These are phyloP conservation scores for Herpotrichia juniperi DNA, from an alignment of 2,329 filamentous ascomycete species.

Conservation along the genomic window DNA sequence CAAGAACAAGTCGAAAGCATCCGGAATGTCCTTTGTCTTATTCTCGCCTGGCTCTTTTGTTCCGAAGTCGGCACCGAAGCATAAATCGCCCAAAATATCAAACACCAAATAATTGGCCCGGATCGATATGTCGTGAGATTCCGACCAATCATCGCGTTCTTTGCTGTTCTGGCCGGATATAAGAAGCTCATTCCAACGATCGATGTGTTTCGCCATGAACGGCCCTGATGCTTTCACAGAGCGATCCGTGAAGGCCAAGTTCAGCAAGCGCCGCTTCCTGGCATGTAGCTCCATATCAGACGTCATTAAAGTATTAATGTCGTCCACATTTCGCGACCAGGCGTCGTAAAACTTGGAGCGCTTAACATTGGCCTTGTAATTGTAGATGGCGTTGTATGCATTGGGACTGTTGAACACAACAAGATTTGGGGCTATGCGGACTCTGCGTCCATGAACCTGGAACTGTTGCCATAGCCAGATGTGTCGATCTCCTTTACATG, in stretches of 20 bases:
- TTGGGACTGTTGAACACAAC: conserved; percentile 73
- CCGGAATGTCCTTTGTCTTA: conserved; percentile 13
- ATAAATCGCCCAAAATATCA: conserved; percentile 53
- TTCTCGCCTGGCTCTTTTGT: conserved; percentile 35
- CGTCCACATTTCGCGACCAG: conserved; percentile 11
- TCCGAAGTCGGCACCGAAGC: conserved; percentile 41
- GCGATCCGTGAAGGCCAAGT: conserved; percentile 19
- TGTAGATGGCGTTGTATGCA: conserved; percentile 20
- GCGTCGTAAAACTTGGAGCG: conserved; percentile 19
- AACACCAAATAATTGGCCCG: conserved; percentile 37
- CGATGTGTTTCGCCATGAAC: conserved; percentile 16
- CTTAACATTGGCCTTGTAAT: conserved; percentile 9
- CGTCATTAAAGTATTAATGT: conserved; percentile 8
- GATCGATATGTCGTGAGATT: conserved; percentile 6
- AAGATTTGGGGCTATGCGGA: conserved; percentile 19
- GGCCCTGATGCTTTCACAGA: conserved; percentile 9
- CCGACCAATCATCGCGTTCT: conserved; percentile 6
- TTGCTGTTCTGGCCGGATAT: background rate
- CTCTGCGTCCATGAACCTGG: conserved; percentile 18
- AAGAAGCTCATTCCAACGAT: conserved; percentile 19
- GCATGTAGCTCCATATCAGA: conserved; percentile 11
- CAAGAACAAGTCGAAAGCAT: too few relatives aligned
- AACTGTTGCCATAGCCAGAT: conserved; percentile 17
- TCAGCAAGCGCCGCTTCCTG: conserved; percentile 13
- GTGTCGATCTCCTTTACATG: conserved; percentile 17